Conservation (phyloP, 2,329 filamentous ascomycete genomes). For the Rutstroemia sp. region DNA sequence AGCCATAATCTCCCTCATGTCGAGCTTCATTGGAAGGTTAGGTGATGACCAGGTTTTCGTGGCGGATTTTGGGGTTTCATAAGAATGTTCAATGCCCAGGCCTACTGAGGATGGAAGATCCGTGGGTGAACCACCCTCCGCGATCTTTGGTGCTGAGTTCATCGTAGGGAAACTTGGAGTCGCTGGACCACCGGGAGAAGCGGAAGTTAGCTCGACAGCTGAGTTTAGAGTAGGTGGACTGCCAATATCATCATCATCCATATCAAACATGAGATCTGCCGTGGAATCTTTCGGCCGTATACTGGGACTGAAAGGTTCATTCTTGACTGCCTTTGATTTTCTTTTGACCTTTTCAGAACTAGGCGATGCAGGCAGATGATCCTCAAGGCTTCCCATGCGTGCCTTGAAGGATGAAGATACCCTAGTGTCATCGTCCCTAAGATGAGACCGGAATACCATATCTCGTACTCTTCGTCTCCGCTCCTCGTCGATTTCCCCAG, state of each 20-base stretch:
- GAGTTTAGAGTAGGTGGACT: background rate
- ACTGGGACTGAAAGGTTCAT: constrained; percentile 56
- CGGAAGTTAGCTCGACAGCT: constrained; percentile 2
- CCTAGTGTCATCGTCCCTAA: constrained; percentile 58
- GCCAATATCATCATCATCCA: constrained; percentile 58
- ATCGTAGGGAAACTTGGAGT: constrained; percentile 1
- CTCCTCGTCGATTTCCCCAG: constrained; percentile 60
- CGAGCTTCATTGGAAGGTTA: constrained; percentile 25
- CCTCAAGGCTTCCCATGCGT: constrained; percentile 59
- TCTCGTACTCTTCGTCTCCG: constrained; percentile 64
- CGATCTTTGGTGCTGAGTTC: constrained; percentile 6
- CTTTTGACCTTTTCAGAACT: constrained; percentile 36
- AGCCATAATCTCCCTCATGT: constrained; percentile 78
- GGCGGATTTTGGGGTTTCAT: constrained; percentile 6
- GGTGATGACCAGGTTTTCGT: constrained; percentile 28
- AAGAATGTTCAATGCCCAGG: background rate
- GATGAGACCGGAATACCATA: constrained; percentile 60
- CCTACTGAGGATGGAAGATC: background rate
- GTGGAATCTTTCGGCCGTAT: constrained; percentile 62
- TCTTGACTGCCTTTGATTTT: constrained; percentile 40
- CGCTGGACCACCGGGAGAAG: background rate
- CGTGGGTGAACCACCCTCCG: constrained; percentile 1
- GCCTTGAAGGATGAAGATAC: constrained; percentile 52
- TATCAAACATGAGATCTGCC: constrained; percentile 81
- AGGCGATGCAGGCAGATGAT: constrained; percentile 35